Evolutionary conservation across 495 filamentous ascomycete species (phyloP).

Genomic region (Neurospora africana): DNA sequence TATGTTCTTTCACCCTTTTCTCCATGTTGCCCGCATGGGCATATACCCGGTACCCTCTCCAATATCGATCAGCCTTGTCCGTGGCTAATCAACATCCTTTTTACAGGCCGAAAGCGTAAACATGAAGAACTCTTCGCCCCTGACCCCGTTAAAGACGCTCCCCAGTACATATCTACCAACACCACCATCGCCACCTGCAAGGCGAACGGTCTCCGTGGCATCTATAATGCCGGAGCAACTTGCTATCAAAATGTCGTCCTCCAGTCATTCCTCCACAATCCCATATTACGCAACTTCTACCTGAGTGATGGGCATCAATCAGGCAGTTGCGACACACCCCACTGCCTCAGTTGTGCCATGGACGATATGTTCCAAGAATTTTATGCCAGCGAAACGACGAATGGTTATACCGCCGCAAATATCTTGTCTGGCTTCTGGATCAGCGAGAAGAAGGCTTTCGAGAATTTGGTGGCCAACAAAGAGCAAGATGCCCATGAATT

Average conservation of each 20-base stretch:
- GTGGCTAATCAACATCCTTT: neutral
- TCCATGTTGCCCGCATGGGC: neutral
- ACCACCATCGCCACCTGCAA: conserved; percentile 55
- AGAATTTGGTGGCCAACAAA: conserved; percentile 79
- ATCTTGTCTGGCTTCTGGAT: conserved; percentile 76
- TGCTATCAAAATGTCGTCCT: conserved; percentile 91
- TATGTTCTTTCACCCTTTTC: conserved; percentile 1
- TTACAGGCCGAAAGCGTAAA: conserved; percentile 44
- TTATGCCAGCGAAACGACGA: conserved; percentile 66
- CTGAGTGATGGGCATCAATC: conserved; percentile 72
- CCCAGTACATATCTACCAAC: conserved; percentile 47
- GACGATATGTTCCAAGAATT: conserved; percentile 89
- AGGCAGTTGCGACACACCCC: conserved; percentile 50
- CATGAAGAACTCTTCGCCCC: conserved; percentile 45
- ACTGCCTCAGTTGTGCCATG: conserved; percentile 79
- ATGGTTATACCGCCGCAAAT: conserved; percentile 72
- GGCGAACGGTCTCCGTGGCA: conserved; percentile 66
- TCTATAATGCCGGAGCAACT: conserved; percentile 88
- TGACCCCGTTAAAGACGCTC: conserved; percentile 46
- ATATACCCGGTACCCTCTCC: neutral
- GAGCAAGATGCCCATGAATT: conserved; percentile 96
- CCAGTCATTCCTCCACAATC: conserved; percentile 81
- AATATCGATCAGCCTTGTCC: neutral
- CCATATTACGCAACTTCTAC: conserved; percentile 74
- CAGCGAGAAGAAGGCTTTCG: conserved; percentile 44